Base-by-base conservation (phyloP, 257 asterid species). In the Marsdenia floribunda region DNA sequence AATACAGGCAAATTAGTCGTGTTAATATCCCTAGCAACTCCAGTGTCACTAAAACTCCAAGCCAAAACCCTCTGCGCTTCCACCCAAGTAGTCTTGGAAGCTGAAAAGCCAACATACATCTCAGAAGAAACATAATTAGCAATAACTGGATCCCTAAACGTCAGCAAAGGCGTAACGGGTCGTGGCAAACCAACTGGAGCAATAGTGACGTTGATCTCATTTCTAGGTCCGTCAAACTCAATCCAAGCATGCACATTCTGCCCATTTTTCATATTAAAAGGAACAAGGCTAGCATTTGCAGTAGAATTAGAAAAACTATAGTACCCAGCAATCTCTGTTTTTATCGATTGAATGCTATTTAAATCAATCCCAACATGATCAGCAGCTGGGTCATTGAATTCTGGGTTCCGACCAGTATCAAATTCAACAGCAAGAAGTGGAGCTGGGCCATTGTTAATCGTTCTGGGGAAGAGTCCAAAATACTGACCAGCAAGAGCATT, bases 41-140 rank as follows among this genome's bases (percentile, higher is more conserved):
- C 97, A 73, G 82, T 82, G 68, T 91, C 90, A 73, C 97, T 89
- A 57, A 86, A 89, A 77, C 97, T 91, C 97, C 97, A 91, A 42
- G 96, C 92, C 29, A 91, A 54, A 26, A 91, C 74, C 71, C 97
- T 71, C 75, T 86, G 97, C 3, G 90, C 92, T 78, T 91, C 97
- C 72, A 89, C 70, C 97, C 97, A 89, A 67, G 84, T 82, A 13
- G 90, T 85, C 73, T 81, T 88, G 1, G 97, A 91, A 0, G 96
- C 96, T 1, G 97, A 91, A 73, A 91, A 91, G 3, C 96, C 97
- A 26, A 91, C 79, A 69, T 75, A 90, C 96, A 90, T 88, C 66
- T 86, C 84, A 58, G 82, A 21, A 72, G 80, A 83, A 38, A 72
- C 66, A 73, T 91, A 90, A 63, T 88, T 76, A 0, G 90, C 88